Evolutionary conservation across 73 alveolate genomes (phyloP).

Genomic region (Urostyla sp.): DNA sequence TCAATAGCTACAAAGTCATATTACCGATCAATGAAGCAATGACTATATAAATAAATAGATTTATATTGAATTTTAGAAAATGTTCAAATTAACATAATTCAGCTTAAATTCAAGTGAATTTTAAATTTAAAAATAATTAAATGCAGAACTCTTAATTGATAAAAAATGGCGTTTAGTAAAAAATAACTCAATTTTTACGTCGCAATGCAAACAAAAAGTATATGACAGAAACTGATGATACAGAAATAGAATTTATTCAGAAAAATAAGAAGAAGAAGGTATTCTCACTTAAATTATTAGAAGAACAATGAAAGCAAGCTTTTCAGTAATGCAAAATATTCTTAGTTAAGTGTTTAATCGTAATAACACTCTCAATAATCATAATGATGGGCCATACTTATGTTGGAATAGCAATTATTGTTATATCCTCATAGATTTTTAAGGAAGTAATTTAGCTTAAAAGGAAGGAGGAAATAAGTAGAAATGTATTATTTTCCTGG

Average conservation of each 20-base stretch:
- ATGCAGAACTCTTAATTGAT: no score
- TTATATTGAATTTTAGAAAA: no score
- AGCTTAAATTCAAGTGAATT: no score
- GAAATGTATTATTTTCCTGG: neutral
- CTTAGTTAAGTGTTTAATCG: slow-evolving; percentile 9
- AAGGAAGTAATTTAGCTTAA: slow-evolving; percentile 6
- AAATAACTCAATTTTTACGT: no score
- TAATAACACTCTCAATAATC: neutral
- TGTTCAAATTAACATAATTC: no score
- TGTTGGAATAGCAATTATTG: slow-evolving; percentile 17
- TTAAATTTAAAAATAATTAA: no score
- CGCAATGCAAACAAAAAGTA: slow-evolving; percentile 1
- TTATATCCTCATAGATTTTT: slow-evolving; percentile 8
- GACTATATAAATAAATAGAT: no score
- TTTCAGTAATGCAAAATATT: neutral
- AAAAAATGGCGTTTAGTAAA: no score
- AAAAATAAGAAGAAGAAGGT: neutral
- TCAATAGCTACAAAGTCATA: no score
- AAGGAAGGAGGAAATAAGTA: slow-evolving; percentile 9
- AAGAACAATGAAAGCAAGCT: neutral
- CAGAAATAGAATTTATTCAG: neutral
- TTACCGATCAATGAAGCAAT: no score
- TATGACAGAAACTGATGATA: neutral
- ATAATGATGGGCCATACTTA: slow-evolving; percentile 41
- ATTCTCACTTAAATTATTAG: neutral